Base-by-base conservation (phyloP, 768 basidiomycete genomes). In the Lyophyllum shimeji region DNA sequence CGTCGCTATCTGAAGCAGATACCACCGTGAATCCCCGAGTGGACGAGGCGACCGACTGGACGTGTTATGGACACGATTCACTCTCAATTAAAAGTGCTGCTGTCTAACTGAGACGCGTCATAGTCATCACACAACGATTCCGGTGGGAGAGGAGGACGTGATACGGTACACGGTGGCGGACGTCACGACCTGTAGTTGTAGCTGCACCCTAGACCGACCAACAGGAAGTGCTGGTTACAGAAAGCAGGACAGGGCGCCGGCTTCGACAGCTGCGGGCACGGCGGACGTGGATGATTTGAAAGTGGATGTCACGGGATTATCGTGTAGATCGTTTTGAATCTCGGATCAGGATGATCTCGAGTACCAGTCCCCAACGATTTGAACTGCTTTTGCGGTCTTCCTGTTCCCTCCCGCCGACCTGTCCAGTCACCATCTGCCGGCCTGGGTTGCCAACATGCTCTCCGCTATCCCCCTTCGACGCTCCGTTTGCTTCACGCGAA, bases 401-500 rank as follows among this genome's bases (percentile, higher is more conserved):
- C 34, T 37, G 34, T 17, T 37, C 12, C 34, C 34, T 29, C 5
- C 34, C 34, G 15, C 34, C 34, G 6, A 29, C 29, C 15, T 37
- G 7, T 37, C 34, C 15, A 2, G 17, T 18, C 7, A 18, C 17
- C n/a, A 40, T 45, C 20, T 9, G 18, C 12, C n/a, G 45, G 20
- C 3, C 33, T 2, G 18, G 4, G 31, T 27, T 29, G n/a, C 46
- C 7, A 24, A 34, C 17, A 83, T 83, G 81, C 67, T 80, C 53
- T 72, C 76, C 59, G 59, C 68, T 27, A 23, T 70, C 12, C 55
- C 67, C 55, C 42, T 62, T 42, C 66, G 68, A 55, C 65, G 63
- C 31, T 64, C 66, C 4, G 43, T 63, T 21, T 68, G 64, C 24
- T 60, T 79, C 51, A 69, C 62, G 44, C 78, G 89, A 33, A 64